Conservation (phyloP, 2,329 filamentous ascomycete genomes). For the Didymella arachidicola region DNA sequence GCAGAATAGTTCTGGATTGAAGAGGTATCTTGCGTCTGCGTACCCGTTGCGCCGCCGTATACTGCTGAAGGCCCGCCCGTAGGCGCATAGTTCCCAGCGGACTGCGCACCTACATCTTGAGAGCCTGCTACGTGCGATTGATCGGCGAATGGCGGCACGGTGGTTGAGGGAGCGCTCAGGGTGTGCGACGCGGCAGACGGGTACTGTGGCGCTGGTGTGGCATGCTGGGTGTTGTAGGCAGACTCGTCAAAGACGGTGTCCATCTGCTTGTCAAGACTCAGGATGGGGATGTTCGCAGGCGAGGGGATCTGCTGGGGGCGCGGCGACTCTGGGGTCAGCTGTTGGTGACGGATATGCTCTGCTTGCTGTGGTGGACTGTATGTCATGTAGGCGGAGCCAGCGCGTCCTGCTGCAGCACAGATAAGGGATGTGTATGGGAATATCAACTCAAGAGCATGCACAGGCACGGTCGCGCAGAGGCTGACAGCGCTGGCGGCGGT, state of each 20-base stretch:
- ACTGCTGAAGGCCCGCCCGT: slow-evolving; percentile 33
- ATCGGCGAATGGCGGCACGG: slow-evolving; percentile 45
- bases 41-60: slow-evolving; percentile 38
- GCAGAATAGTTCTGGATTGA: slow-evolving; percentile 50
- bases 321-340: slow-evolving; percentile 74
- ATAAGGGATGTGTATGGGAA: slow-evolving; percentile 12
- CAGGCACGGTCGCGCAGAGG: slow-evolving; percentile 19
- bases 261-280: slow-evolving; percentile 70
- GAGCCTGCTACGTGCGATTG: slow-evolving; percentile 25
- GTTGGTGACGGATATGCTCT: slow-evolving; percentile 69
- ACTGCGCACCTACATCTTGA: slow-evolving; percentile 37
- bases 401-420: slow-evolving; percentile 24
- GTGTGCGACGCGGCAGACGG: slow-evolving; percentile 44
- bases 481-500: slow-evolving; percentile 13
- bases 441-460: slow-evolving; percentile 14
- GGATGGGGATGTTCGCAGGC: slow-evolving; percentile 72
- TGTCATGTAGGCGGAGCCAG: slow-evolving; percentile 39
- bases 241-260: slow-evolving; percentile 75
- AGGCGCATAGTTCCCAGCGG: slow-evolving; percentile 32
- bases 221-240: slow-evolving; percentile 61
- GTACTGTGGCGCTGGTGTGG: slow-evolving; percentile 42
- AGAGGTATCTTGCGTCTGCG: slow-evolving; percentile 48
- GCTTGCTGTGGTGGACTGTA: slow-evolving; percentile 64
- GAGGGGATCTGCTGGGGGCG: slow-evolving; percentile 73
- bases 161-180: slow-evolving; percentile 37